A percentile compares a stretch with the other conserved stretches of the same genome.
phyloP scores from a whole-genome alignment of 2,329 filamentous ascomycete genomes.

The Lasiodiplodia sp. region DNA sequence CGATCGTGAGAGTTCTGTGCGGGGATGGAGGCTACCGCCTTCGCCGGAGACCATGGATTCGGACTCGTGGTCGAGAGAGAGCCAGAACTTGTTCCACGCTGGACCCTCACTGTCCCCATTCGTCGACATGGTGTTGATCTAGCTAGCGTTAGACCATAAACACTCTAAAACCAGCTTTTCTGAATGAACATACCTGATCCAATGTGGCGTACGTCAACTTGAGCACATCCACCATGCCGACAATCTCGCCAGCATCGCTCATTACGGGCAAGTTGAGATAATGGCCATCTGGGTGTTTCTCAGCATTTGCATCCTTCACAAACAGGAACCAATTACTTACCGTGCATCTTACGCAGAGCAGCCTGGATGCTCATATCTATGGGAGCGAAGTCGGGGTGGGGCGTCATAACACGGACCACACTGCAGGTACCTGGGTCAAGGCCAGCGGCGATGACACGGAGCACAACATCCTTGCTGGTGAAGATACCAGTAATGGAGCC shows the following conservation, averaged over 20 bases:
- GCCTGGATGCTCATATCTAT: conserved; percentile 99
- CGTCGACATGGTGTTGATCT: conserved; percentile 89
- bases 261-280: conserved; percentile 98
- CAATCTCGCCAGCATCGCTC: conserved; percentile 96
- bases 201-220: conserved; percentile 98
- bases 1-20: conserved; percentile 73
- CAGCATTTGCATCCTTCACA: neutral
- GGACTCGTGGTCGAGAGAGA: conserved; percentile 92
- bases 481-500: conserved; percentile 98
- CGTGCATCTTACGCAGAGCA: conserved; percentile 98
- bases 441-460: conserved; percentile 96
- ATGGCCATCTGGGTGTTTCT: conserved; percentile 75
- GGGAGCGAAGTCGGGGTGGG: conserved; percentile 97
- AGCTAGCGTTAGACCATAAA: conserved; percentile 21
- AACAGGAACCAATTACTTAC: conserved; percentile 58
- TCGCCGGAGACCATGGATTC: conserved; percentile 97
- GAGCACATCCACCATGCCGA: conserved; percentile 98
- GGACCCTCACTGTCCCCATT: conserved; percentile 90
- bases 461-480: conserved; percentile 98
- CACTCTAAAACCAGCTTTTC: neutral
- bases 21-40: conserved; percentile 74
- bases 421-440: conserved; percentile 94
- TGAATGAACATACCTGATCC: conserved; percentile 73
- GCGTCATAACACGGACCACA: conserved; percentile 98
- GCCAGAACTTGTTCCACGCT: conserved; percentile 99